These are phyloP conservation scores for Macrolepiota fuliginosa DNA, from an alignment of 768 basidiomycete genomes.

Conservation along the genomic window DNA sequence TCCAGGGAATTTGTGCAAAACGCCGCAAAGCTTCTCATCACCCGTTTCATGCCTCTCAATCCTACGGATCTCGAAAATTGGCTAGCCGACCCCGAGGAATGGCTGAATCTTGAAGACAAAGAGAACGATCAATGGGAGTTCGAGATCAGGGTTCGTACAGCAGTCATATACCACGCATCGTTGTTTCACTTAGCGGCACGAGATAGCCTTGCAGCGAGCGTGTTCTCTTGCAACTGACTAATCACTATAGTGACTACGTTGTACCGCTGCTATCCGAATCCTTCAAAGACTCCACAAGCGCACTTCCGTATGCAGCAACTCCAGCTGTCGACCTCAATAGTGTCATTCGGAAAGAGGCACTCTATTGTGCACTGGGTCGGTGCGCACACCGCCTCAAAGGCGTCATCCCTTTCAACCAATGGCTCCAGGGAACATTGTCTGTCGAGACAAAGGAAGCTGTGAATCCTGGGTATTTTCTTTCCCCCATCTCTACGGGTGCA, in stretches of 20 bases:
- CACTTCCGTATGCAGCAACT: slow-evolving; percentile 34
- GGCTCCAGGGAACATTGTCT: slow-evolving; percentile 61
- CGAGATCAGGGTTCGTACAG: slow-evolving; percentile 72
- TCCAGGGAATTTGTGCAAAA: slow-evolving; percentile 70
- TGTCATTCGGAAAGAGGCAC: slow-evolving; percentile 77
- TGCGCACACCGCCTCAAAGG: slow-evolving; percentile 64
- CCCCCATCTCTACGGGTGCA: background rate
- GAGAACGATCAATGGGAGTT: slow-evolving; percentile 93
- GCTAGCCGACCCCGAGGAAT: slow-evolving; percentile 91
- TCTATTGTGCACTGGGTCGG: slow-evolving; percentile 89
- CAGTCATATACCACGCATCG: background rate
- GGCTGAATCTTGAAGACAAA: slow-evolving; percentile 86
- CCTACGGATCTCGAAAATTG: slow-evolving; percentile 79
- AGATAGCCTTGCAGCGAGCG: slow-evolving; percentile 89
- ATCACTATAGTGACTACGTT: slow-evolving; percentile 68
- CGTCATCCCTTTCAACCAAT: slow-evolving; percentile 64
- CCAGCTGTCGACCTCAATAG: slow-evolving; percentile 51
- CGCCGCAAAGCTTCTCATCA: slow-evolving; percentile 74
- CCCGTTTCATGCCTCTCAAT: slow-evolving; percentile 82
- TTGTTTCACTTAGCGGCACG: background rate
- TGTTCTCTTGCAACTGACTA: slow-evolving; percentile 78
- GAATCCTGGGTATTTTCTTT: slow-evolving; percentile 51
- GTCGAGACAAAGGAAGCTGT: slow-evolving; percentile 53
- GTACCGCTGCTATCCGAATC: slow-evolving; percentile 59
- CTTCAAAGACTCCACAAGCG: slow-evolving; percentile 64